phyloP scores from a whole-genome alignment of 257 asterid genomes.

The Salvia splendens region DNA sequence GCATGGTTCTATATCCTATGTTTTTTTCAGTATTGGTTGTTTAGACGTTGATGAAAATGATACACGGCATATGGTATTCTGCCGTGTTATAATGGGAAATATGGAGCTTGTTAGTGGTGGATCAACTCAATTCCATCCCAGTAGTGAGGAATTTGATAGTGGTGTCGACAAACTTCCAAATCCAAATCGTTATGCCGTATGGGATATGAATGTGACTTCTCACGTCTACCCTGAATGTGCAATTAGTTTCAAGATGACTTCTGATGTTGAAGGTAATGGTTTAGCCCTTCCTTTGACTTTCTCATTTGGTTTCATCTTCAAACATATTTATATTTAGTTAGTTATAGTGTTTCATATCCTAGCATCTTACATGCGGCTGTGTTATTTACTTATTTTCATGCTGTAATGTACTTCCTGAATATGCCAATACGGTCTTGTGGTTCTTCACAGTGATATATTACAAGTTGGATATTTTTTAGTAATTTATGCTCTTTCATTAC shows the following conservation, averaged over 20 bases:
- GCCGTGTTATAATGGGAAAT: conserved; percentile 55
- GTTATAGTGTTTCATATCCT: not conserved
- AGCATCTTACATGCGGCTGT: not conserved
- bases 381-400: not conserved
- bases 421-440: not conserved
- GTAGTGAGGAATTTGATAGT: conserved; percentile 82
- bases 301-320: conserved; percentile 4
- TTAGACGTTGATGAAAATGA: conserved; percentile 92
- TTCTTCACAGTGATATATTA: not conserved
- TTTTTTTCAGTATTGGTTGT: conserved; percentile 56
- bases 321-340: conserved; percentile 8
- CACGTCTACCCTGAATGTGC: conserved; percentile 83
- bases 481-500: not conserved
- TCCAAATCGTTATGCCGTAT: conserved; percentile 68
- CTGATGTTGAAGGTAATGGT: conserved; percentile 53
- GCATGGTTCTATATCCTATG: conserved; percentile 32
- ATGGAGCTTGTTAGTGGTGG: conserved; percentile 78
- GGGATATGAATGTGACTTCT: conserved; percentile 82
- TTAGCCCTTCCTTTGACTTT: conserved; percentile 26
- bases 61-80: conserved; percentile 58
- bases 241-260: conserved; percentile 75
- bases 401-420: not conserved
- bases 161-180: conserved; percentile 77
- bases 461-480: conserved; percentile 15
- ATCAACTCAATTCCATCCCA: conserved; percentile 84